Evolutionary conservation across 1,139 yeast genomes (phyloP).

Genomic region (Hyphopichia khmerensis): DNA sequence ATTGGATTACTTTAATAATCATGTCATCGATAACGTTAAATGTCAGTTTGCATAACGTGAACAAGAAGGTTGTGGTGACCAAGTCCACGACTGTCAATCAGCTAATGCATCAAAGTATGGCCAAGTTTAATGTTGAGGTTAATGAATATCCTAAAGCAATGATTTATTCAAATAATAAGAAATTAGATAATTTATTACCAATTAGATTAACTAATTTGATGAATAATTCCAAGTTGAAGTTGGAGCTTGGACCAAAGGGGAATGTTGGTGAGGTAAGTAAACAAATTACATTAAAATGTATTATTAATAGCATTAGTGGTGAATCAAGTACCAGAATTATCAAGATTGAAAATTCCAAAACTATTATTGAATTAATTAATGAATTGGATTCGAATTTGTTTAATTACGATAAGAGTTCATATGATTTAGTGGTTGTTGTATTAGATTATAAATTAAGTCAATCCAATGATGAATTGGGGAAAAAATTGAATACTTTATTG

Average conservation of each 20-base stretch:
- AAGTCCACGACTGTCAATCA: conserved; percentile 29
- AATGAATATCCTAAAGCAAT: conserved; percentile 18
- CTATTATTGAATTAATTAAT: not conserved
- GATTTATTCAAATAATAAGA: conserved; percentile 24
- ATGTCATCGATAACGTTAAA: conserved; percentile 26
- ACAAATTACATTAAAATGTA: not conserved
- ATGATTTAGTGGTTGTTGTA: not conserved
- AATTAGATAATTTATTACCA: conserved; percentile 32
- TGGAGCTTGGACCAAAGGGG: conserved; percentile 12
- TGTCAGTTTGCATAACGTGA: conserved; percentile 17
- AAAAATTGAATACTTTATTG: conserved; percentile 4
- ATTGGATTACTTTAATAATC: not conserved
- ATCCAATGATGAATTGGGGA: not conserved
- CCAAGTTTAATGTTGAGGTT: conserved; percentile 25
- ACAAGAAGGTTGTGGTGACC: conserved; percentile 25
- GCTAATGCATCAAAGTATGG: conserved; percentile 24
- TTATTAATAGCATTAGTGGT: not conserved
- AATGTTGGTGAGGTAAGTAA: not conserved
- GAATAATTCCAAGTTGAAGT: conserved; percentile 30
- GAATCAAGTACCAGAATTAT: not conserved
- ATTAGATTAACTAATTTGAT: conserved; percentile 32
- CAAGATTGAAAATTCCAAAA: not conserved
- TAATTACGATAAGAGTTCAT: not conserved
- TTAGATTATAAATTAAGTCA: conserved; percentile 1
- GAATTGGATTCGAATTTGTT: not conserved